Base-by-base conservation (phyloP, 129 eudicot genomes). In the Helichrysum umbraculigerum region DNA sequence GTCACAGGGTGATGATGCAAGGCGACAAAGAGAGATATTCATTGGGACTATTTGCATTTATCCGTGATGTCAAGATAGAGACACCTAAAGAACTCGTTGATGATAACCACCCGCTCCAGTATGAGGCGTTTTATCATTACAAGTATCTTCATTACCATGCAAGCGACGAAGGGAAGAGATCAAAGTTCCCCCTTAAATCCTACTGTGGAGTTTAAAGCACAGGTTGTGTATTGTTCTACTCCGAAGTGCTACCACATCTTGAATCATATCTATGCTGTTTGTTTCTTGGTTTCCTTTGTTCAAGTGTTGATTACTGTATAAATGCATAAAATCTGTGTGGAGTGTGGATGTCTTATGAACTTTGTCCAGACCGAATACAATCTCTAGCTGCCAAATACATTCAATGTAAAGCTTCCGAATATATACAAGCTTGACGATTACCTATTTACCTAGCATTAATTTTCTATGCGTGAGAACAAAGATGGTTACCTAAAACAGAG, bases 41-140 rank as follows among this genome's bases (percentile, higher is more conserved):
- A 4, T 47, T 84, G 0, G 94, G 94, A 50, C 11, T 84, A 7
- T 89, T 89, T 65, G 37, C 90, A n/a, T 86, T 89, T 79, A 84
- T 83, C 14, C 79, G 76, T 70, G 91, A 86, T 81, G 42, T 84
- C 20, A 57, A 50, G 20, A 72, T 89, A 65, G 76, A 77, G 33
- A 73, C 75, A 16, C 87, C 91, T n/a, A 50, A 78, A 76, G 86
- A 82, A 75, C 81, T 86, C 5, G 84, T 82, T 6, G 90, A 84
- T 70, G 86, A 84, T 21, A 81, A 80, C n/a, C 84, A 82, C 57
- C 81, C 88, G 8, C 35, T 82, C 61, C 81, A 79, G 73, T 89
- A 51, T 54, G 21, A 82, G 82, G 84, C 87, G 8, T 82, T 89
- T 75, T 87, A 89, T 78, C 86, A 89, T 81, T 89, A 86, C 86